These are phyloP conservation scores for Orbilia brochopaga DNA, from an alignment of 2,329 filamentous ascomycete species.

Conservation along the genomic window DNA sequence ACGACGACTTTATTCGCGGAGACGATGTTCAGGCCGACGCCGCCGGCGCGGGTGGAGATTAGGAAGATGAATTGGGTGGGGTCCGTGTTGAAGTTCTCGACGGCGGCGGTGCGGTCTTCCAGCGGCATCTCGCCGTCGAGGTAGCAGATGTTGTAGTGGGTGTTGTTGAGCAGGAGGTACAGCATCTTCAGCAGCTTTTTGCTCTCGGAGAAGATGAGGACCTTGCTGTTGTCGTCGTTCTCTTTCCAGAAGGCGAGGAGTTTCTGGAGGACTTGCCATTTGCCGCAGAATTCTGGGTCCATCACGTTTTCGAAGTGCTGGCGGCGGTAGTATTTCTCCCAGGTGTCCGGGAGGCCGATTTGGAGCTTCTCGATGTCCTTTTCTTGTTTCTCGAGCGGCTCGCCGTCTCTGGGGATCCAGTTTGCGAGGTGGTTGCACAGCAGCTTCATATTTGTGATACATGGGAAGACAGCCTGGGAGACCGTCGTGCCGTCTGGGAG, in stretches of 20 bases:
- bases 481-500: slow-evolving; percentile 71
- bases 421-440: slow-evolving; percentile 91
- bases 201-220: slow-evolving; percentile 92
- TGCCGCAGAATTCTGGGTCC: slow-evolving; percentile 91
- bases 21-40: slow-evolving; percentile 93
- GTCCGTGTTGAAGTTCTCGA: slow-evolving; percentile 91
- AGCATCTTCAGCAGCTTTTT: slow-evolving; percentile 84
- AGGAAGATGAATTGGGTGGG: slow-evolving; percentile 89
- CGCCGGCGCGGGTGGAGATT: slow-evolving; percentile 91
- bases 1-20: slow-evolving; percentile 98
- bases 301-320: slow-evolving; percentile 81
- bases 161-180: slow-evolving; percentile 82
- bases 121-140: slow-evolving; percentile 84
- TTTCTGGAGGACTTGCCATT: slow-evolving; percentile 87
- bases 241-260: slow-evolving; percentile 87
- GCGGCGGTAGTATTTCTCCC: slow-evolving; percentile 74
- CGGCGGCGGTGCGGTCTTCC: slow-evolving; percentile 76
- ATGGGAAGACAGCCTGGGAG: slow-evolving; percentile 81
- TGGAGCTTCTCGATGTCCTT: slow-evolving; percentile 77
- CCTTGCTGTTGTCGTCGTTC: slow-evolving; percentile 77
- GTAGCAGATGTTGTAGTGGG: slow-evolving; percentile 88
- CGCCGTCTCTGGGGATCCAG: slow-evolving; percentile 71
- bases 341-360: slow-evolving; percentile 74
- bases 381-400: slow-evolving; percentile 74
- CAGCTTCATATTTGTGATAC: slow-evolving; percentile 81